phyloP scores from a whole-genome alignment of 2,329 filamentous ascomycete genomes.

The Curvularia lunata region DNA sequence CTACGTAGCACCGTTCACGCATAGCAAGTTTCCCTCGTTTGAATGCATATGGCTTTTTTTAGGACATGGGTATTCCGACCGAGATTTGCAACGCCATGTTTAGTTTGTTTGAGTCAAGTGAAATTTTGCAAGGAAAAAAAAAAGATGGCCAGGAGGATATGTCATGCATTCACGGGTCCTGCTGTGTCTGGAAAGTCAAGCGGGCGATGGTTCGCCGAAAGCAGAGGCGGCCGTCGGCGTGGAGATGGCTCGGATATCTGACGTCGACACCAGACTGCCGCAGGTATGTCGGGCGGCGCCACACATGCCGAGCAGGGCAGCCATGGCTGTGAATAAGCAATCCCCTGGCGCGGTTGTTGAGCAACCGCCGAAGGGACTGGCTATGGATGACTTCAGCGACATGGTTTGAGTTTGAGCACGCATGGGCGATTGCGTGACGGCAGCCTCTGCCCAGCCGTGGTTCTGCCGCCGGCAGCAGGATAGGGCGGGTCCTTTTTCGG shows the following conservation, averaged over 20 bases:
- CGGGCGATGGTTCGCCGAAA: constrained; percentile 18
- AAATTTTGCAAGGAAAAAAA: constrained; percentile 7
- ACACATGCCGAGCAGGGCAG: not conserved
- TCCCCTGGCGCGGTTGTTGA: not conserved
- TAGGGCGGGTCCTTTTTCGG: constrained; percentile 8
- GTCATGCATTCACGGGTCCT: constrained; percentile 13
- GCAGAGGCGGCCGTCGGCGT: constrained; percentile 5
- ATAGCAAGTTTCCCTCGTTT: not conserved
- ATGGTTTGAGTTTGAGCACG: not conserved
- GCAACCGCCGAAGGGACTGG: not conserved
- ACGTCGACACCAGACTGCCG: not conserved
- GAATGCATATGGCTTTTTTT: not conserved
- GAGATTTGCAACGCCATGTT: not conserved
- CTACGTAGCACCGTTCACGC: constrained; percentile 15
- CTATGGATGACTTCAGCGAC: not conserved
- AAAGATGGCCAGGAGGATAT: not conserved
- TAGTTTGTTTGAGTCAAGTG: not conserved
- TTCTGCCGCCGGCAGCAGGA: too few species aligned
- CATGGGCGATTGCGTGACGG: constrained; percentile 11
- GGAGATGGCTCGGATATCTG: constrained; percentile 8
- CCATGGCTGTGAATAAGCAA: not conserved
- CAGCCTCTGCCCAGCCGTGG: not conserved
- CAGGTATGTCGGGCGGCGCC: constrained; percentile 1
- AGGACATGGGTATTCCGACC: not conserved
- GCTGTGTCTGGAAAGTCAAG: constrained; percentile 19